phyloP scores from a whole-genome alignment of 495 filamentous ascomycete species.

The Aspergillus egyptiacus region DNA sequence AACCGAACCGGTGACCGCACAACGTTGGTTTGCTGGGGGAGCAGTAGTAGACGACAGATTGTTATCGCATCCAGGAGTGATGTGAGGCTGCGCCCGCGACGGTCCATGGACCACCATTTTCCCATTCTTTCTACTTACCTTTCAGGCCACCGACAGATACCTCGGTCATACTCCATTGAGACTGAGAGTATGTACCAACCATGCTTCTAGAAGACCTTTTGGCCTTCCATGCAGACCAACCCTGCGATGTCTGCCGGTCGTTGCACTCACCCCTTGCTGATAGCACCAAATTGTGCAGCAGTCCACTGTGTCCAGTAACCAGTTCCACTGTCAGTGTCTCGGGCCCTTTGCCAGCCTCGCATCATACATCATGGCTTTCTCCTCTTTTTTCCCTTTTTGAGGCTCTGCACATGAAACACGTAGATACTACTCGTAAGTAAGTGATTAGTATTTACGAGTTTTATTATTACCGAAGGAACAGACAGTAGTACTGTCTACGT shows the following conservation, averaged over 20 bases:
- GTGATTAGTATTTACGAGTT: conserved; percentile 2
- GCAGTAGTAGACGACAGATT: no score
- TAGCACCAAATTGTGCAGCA: conserved; percentile 11
- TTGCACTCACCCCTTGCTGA: conserved; percentile 7
- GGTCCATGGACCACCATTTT: no score
- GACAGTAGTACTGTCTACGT: no score
- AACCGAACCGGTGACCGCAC: conserved; percentile 7
- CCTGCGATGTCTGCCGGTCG: conserved; percentile 9
- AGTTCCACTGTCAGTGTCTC: no score
- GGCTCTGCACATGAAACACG: no score
- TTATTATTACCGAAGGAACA: neutral
- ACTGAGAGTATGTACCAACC: conserved; percentile 2
- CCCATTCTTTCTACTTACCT: no score
- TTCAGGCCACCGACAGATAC: neutral
- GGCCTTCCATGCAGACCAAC: conserved; percentile 20
- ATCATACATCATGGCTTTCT: no score
- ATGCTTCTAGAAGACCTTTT: conserved; percentile 22
- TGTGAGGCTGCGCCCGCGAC: no score
- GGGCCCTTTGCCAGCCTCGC: no score
- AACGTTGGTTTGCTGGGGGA: neutral
- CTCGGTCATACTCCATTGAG: neutral
- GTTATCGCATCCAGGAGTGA: no score
- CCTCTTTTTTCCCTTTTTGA: no score
- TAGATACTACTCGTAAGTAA: neutral
- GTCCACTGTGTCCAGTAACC: no score